Base-by-base conservation (phyloP, 768 basidiomycete genomes). In the Lactifluus echinatus region DNA sequence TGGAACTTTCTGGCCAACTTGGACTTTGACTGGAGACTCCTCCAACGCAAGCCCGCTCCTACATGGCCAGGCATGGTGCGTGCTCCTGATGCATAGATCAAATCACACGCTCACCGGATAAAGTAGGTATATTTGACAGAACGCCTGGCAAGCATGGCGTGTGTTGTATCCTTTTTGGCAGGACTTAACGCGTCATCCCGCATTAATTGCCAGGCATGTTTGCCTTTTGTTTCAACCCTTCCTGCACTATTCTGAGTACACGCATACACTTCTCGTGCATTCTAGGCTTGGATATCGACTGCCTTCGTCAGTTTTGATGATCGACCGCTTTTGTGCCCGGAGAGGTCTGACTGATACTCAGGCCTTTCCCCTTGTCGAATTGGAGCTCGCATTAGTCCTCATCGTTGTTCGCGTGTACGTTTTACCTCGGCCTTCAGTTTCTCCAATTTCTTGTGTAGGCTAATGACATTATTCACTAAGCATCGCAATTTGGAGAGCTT, bases 321-420 rank as follows among this genome's bases (percentile, higher is more conserved):
- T 10, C 12, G 31, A 34, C 8, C 23, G 4, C 19, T 23, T 34
- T 10, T 24, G 39, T 11, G 23, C 43, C 23, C 26, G 24, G 21
- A 29, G 5, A 31, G 11, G 8, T 19, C 43, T 53, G 29, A 53
- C 43, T 43, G 8, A 8, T 36, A 28, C 15, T 10, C 39, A 40
- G 39, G n/a, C 39, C 8, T 40, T 40, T 19, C 53, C 53, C 17
- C 43, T 53, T 12, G 1, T 53, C 17, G 53, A 53, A 24, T 4
- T 53, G 8, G 53, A 53, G 33, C 43, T 53, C 23, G 21, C 33
- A 1, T 10, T 53, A 33, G 1, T 45, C 23, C 53, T 53, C 43
- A 53, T 53, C 12, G 53, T 53, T 19, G 11, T 53, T 36, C 53
- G 53, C 10, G 53, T 53, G 53, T 53, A 45, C 24, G 53, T 45